A percentile compares a stretch with the other conserved stretches of the same genome.
Conservation (phyloP, 805 yeast genomes). For the Candida nitratophila region DNA sequence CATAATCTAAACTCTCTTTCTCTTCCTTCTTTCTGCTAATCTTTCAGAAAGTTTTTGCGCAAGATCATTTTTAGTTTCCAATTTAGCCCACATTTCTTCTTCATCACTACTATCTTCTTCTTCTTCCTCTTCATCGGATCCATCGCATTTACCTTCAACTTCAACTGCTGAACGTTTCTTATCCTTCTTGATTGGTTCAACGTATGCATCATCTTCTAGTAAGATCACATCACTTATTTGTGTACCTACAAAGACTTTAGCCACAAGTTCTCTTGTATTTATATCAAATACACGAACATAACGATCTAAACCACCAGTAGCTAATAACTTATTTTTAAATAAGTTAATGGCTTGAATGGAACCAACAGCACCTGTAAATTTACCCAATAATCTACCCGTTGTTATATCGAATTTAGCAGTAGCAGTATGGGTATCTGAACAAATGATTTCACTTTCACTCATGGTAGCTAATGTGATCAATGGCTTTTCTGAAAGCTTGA, state of each 20-base stretch:
- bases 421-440: slow-evolving; percentile 65
- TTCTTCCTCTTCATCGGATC: slow-evolving; percentile 27
- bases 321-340: slow-evolving; percentile 37
- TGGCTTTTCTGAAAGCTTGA: slow-evolving; percentile 49
- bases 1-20: slow-evolving; percentile 14
- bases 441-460: slow-evolving; percentile 37
- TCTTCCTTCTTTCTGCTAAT: slow-evolving; percentile 21
- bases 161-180: slow-evolving; percentile 6
- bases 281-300: slow-evolving; percentile 74
- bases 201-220: slow-evolving; percentile 39
- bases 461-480: slow-evolving; percentile 35
- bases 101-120: slow-evolving; percentile 27
- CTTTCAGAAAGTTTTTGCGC: slow-evolving; percentile 1
- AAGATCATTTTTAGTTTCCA: slow-evolving; percentile 9
- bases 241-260: slow-evolving; percentile 71
- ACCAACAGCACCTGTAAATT: slow-evolving; percentile 73
- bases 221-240: slow-evolving; percentile 51
- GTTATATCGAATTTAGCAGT: slow-evolving; percentile 49
- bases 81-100: slow-evolving; percentile 26
- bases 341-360: slow-evolving; percentile 42
- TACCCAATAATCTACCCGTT: slow-evolving; percentile 53
- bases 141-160: slow-evolving; percentile 25
- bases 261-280: slow-evolving; percentile 48
- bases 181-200: slow-evolving; percentile 21
- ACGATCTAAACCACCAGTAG: slow-evolving; percentile 83